These are phyloP conservation scores for Coffea eugenioides DNA, from an alignment of 257 asterid genomes.

Conservation along the genomic window DNA sequence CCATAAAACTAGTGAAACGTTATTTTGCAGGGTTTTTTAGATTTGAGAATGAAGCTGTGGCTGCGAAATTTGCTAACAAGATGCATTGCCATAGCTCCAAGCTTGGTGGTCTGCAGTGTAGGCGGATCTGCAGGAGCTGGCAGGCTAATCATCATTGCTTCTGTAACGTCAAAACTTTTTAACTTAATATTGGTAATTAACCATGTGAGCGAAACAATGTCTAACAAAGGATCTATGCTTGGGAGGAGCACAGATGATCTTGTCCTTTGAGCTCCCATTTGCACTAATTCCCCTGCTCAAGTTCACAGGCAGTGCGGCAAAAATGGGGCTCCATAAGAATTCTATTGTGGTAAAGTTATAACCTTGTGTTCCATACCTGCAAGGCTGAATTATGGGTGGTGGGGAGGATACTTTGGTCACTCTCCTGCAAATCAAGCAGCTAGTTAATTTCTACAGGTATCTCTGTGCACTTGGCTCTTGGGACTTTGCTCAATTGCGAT, in stretches of 20 bases:
- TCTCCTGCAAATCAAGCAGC: neutral
- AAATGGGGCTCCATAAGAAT: constrained; percentile 76
- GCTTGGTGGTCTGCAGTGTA: constrained; percentile 64
- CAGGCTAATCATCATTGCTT: constrained; percentile 75
- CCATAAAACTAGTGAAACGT: neutral
- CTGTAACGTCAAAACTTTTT: constrained; percentile 6
- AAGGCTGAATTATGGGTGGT: neutral
- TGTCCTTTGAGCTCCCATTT: constrained; percentile 90
- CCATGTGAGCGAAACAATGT: neutral
- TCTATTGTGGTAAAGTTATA: constrained; percentile 45
- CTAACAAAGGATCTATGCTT: constrained; percentile 1
- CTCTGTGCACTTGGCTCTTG: constrained; percentile 15
- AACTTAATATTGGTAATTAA: neutral
- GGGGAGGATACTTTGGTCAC: too few relatives aligned
- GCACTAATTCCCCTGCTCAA: constrained; percentile 90
- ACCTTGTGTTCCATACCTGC: neutral
- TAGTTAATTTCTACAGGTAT: neutral
- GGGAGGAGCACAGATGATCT: constrained; percentile 63
- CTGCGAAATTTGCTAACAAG: constrained; percentile 77
- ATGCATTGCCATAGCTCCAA: constrained; percentile 80
- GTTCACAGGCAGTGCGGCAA: constrained; percentile 87
- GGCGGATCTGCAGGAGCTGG: constrained; percentile 91
- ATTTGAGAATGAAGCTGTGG: constrained; percentile 80
- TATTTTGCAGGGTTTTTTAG: constrained; percentile 74
- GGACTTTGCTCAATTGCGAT: constrained; percentile 15